These are phyloP conservation scores for Stephanodiscus minutulus DNA, from an alignment of 108 stramenopile species.

Conservation along the genomic window DNA sequence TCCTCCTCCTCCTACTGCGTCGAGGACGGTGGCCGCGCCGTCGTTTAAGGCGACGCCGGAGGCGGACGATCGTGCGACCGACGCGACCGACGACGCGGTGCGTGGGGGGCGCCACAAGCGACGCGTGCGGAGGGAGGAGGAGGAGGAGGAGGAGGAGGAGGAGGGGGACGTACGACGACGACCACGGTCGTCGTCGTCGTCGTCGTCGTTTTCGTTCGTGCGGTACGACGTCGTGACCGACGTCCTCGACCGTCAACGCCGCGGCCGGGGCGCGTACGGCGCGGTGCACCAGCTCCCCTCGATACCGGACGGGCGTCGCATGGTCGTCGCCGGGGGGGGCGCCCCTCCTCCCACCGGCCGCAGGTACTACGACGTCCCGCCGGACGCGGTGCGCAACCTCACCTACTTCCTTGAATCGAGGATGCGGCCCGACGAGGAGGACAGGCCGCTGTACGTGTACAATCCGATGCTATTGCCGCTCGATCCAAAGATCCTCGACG, in stretches of 20 bases:
- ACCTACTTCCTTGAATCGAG: slow-evolving; percentile 42
- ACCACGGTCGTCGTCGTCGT: no score
- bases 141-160: no score
- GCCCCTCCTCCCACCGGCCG: not conserved
- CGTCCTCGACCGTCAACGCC: not conserved
- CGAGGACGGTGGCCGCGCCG: no score
- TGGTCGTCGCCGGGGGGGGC: slow-evolving; percentile 11
- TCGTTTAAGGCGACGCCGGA: no score
- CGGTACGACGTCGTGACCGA: slow-evolving; percentile 4
- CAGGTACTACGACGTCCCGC: slow-evolving; percentile 3
- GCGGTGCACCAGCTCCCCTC: slow-evolving; percentile 33
- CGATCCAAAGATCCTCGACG: slow-evolving; percentile 18
- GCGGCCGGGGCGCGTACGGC: slow-evolving; percentile 9
- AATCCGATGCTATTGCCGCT: slow-evolving; percentile 48
- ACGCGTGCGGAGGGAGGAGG: no score
- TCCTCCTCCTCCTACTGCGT: no score
- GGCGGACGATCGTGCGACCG: no score
- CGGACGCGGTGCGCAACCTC: slow-evolving; percentile 28
- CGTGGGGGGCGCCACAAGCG: no score
- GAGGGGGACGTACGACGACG: no score
- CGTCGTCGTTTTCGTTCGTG: no score
- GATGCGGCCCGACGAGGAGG: slow-evolving; percentile 25
- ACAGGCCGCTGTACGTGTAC: slow-evolving; percentile 49
- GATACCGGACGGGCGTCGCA: slow-evolving; percentile 33
- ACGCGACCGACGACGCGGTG: no score